Evolutionary conservation across 495 filamentous ascomycete species (phyloP), one percentile per base, ranked within the genome.

Genomic region (Penicillium macrosclerotiorum): DNA sequence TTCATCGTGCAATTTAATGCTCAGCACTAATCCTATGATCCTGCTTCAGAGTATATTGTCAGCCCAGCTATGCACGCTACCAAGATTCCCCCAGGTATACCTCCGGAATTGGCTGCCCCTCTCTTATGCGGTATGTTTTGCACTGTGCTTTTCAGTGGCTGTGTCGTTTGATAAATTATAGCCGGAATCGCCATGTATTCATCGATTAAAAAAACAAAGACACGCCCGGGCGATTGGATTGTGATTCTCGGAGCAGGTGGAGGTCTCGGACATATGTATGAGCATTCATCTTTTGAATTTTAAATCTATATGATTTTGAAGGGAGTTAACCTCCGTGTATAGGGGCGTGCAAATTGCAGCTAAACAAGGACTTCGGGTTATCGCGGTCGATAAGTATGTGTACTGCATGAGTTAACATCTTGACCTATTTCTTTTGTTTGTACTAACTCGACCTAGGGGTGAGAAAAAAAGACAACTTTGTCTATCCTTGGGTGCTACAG

Each of bases 181-280:
- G 69, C 71, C 36, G 71, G 71, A 9, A 70, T 74, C 27, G 66
- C 69, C 6, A 72, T 73, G 71, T 74, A 72, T 42, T 71, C 68
- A n/a, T 71, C 71, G 6, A 71, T 74, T 37, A 63, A 65, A 45
- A 72, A 72, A 45, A 66, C 67, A 5, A 71, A 64, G 26, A 55
- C 68, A 20, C 59, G 64, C 14, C 57, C 63, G 2, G 71, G 68
- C 17, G 59, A 74, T 34, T 74, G 62, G 59, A 55, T 74, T 23
- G 66, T 63, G 27, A 62, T 74, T 7, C 50, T 68, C 14, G 71
- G 71, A 22, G 71, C 71, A 14, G 71, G 71, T 29, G 71, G 71
- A 11, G 71, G 71, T 3, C 37, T 74, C 12, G 71, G 71, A 12
- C 71, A 74, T 51, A 69, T 74, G 67, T 73, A 59, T 16, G 47